phyloP scores from a whole-genome alignment of 768 basidiomycete species.

The Epithele typhae region DNA sequence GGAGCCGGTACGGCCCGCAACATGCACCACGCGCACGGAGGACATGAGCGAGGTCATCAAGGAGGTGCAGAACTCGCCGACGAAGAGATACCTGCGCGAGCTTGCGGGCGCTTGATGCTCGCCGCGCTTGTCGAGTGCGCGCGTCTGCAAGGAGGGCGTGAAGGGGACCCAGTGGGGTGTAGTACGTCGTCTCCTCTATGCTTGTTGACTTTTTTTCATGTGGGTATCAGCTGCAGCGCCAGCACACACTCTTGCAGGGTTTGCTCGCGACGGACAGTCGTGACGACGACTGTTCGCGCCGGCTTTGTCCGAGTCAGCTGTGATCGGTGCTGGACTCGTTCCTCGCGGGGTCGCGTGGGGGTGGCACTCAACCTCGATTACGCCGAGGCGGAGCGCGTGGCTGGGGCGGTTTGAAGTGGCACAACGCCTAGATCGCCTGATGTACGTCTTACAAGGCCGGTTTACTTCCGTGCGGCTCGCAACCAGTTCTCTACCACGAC shows the following conservation, averaged over 20 bases:
- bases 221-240: conserved; percentile 67
- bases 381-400: conserved; percentile 77
- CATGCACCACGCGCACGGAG: conserved; percentile 52
- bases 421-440: conserved; percentile 39
- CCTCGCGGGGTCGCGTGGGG: conserved; percentile 69
- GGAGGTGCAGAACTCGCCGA: conserved; percentile 88
- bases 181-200: too few relatives aligned
- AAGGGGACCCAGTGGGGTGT: conserved; percentile 88
- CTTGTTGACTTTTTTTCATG: conserved; percentile 22
- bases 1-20: conserved; percentile 59
- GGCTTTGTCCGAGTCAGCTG: conserved; percentile 62
- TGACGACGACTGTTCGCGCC: conserved; percentile 38
- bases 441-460: too few relatives aligned
- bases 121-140: conserved; percentile 79
- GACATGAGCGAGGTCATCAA: conserved; percentile 79
- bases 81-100: conserved; percentile 74
- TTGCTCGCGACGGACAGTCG: conserved; percentile 43
- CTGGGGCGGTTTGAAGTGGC: conserved; percentile 74
- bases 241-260: conserved; percentile 68
- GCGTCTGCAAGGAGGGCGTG: conserved; percentile 76
- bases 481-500: too few relatives aligned
- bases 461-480: too few relatives aligned
- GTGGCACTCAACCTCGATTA: conserved; percentile 82
- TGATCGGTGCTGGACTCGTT: conserved; percentile 69
- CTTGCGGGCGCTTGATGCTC: conserved; percentile 86